Evolutionary conservation across 768 basidiomycete species (phyloP).

Genomic region (Rhizopogon salebrosus): DNA sequence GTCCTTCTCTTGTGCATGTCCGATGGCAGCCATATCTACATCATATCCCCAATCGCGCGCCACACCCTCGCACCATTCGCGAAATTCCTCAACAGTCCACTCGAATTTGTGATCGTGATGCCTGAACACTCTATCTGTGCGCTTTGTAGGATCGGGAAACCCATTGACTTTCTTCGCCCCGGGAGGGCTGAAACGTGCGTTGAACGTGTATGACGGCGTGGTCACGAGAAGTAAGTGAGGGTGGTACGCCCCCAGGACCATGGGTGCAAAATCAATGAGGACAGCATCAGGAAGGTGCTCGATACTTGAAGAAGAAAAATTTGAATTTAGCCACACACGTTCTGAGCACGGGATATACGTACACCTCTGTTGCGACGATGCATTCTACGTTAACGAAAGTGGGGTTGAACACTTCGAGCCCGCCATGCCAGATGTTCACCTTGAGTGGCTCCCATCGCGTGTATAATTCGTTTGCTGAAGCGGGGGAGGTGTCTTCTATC

Average conservation of each 20-base stretch:
- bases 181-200: conserved; percentile 64
- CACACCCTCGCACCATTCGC: conserved; percentile 48
- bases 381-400: conserved; percentile 62
- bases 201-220: conserved; percentile 84
- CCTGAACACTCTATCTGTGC: conserved; percentile 71
- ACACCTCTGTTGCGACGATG: conserved; percentile 82
- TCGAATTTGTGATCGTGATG: conserved; percentile 88
- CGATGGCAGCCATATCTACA: conserved; percentile 56
- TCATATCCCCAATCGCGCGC: conserved; percentile 71
- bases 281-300: conserved; percentile 67
- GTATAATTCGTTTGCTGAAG: conserved; percentile 25
- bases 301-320: conserved; percentile 42
- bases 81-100: conserved; percentile 77
- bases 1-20: conserved; percentile 54
- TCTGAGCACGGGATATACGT: conserved; percentile 21
- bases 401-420: conserved; percentile 61
- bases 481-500: conserved; percentile 40
- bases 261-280: conserved; percentile 59
- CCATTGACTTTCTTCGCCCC: conserved; percentile 41
- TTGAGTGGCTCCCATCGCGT: conserved; percentile 66
- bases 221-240: conserved; percentile 73
- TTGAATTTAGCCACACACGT: background rate
- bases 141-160: conserved; percentile 67
- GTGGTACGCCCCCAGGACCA: conserved; percentile 73
- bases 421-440: conserved; percentile 71